phyloP scores from a whole-genome alignment of 1,284 basidiomycete species.

The Cystobasidium pallidum region DNA sequence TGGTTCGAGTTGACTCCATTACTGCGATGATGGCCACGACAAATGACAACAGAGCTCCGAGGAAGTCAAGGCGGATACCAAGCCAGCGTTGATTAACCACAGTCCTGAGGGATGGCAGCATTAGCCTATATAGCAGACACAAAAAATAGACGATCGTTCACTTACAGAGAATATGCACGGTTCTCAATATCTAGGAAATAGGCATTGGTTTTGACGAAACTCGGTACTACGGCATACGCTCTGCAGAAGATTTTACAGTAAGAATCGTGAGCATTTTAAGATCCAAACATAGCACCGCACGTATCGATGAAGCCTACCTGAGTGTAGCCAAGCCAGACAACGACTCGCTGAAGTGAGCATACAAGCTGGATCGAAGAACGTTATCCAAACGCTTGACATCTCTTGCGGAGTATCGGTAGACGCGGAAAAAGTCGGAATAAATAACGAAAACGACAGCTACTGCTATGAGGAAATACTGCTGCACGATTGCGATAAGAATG shows the following conservation, averaged over 20 bases:
- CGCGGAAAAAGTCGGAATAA: constrained; percentile 63
- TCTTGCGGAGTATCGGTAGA: constrained; percentile 84
- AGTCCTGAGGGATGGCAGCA: background rate
- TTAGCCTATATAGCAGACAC: background rate
- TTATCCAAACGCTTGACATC: constrained; percentile 81
- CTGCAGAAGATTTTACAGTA: constrained; percentile 57
- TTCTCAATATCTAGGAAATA: constrained; percentile 84
- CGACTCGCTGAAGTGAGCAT: constrained; percentile 87
- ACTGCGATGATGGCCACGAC: constrained; percentile 76
- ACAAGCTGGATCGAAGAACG: constrained; percentile 70
- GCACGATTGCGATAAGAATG: constrained; percentile 64
- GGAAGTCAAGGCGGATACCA: constrained; percentile 80
- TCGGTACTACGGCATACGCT: constrained; percentile 65
- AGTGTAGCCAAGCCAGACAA: constrained; percentile 82
- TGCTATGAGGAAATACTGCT: constrained; percentile 78
- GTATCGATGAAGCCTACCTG: no score
- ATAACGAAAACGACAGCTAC: constrained; percentile 66
- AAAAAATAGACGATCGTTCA: constrained; percentile 52
- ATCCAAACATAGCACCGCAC: no score
- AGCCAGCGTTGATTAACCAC: constrained; percentile 77
- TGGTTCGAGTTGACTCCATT: constrained; percentile 65
- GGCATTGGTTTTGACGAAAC: constrained; percentile 76
- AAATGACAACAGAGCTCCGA: constrained; percentile 77
- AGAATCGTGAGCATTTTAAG: no score
- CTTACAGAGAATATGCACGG: constrained; percentile 82